Conservation (phyloP, 768 basidiomycete species). For the Hypholoma fasciculare region DNA sequence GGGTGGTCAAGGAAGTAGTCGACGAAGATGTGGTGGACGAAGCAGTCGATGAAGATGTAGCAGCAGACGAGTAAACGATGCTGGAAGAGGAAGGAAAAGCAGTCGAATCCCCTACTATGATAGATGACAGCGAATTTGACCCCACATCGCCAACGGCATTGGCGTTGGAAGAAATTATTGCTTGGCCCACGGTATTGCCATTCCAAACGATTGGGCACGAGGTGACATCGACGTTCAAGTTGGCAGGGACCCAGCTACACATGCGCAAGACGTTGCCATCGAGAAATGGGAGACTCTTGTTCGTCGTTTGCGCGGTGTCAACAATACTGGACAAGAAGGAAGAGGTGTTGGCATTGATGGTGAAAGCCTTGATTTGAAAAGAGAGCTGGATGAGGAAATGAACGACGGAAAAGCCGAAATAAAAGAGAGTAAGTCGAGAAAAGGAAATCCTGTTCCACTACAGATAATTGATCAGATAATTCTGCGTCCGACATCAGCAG, state of each 20-base stretch:
- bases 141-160: neutral
- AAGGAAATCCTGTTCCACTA: constrained; percentile 74
- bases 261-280: constrained; percentile 48
- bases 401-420: constrained; percentile 64
- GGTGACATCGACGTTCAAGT: constrained; percentile 34
- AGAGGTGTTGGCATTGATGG: constrained; percentile 61
- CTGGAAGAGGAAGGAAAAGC: neutral
- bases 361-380: constrained; percentile 68
- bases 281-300: constrained; percentile 54
- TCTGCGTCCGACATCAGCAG: neutral
- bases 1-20: neutral
- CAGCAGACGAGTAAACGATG: neutral
- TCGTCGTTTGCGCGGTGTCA: constrained; percentile 45
- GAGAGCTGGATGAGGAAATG: constrained; percentile 70
- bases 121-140: neutral
- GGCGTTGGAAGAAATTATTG: constrained; percentile 2
- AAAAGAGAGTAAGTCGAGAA: constrained; percentile 63
- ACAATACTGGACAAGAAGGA: constrained; percentile 52
- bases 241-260: constrained; percentile 54
- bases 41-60: neutral
- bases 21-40: neutral
- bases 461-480: constrained; percentile 1
- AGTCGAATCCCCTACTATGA: neutral
- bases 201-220: constrained; percentile 61
- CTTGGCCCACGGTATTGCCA: constrained; percentile 24